These are phyloP conservation scores for Echites panduratus DNA, from an alignment of 257 asterid genomes.

Conservation along the genomic window DNA sequence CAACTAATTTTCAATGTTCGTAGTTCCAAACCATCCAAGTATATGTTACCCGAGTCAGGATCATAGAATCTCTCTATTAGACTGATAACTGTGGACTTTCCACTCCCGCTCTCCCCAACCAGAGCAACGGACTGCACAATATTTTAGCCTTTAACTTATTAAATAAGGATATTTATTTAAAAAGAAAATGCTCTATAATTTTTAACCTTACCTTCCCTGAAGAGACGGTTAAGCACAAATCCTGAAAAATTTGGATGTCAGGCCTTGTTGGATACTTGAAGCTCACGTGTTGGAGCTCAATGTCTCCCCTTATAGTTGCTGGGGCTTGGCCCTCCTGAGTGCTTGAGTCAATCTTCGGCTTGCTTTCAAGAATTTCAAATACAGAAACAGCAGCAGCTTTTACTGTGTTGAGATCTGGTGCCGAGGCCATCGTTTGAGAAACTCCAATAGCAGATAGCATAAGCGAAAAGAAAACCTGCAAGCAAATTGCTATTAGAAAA, in stretches of 20 bases:
- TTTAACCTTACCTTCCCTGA: slow-evolving; percentile 21
- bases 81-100: slow-evolving; percentile 54
- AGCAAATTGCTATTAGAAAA: neutral
- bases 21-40: slow-evolving; percentile 47
- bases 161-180: neutral
- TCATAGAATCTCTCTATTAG: slow-evolving; percentile 66
- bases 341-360: slow-evolving; percentile 18
- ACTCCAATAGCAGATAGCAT: slow-evolving; percentile 24
- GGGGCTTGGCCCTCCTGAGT: slow-evolving; percentile 11
- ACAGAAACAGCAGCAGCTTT: slow-evolving; percentile 23
- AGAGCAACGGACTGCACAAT: slow-evolving; percentile 37
- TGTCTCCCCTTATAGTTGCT: slow-evolving; percentile 15
- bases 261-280: slow-evolving; percentile 28
- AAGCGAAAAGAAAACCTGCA: slow-evolving; percentile 31
- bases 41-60: slow-evolving; percentile 50
- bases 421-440: slow-evolving; percentile 18
- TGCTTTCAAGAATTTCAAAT: slow-evolving; percentile 25
- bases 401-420: slow-evolving; percentile 14
- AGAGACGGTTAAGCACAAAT: slow-evolving; percentile 22
- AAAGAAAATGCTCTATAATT: neutral
- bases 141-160: neutral
- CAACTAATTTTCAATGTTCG: slow-evolving; percentile 43
- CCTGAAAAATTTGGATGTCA: slow-evolving; percentile 19
- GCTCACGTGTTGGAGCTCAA: slow-evolving; percentile 18
- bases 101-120: slow-evolving; percentile 57